Evolutionary conservation across 148 eudicot genomes (phyloP).

Genomic region (Diospyros kaki): DNA sequence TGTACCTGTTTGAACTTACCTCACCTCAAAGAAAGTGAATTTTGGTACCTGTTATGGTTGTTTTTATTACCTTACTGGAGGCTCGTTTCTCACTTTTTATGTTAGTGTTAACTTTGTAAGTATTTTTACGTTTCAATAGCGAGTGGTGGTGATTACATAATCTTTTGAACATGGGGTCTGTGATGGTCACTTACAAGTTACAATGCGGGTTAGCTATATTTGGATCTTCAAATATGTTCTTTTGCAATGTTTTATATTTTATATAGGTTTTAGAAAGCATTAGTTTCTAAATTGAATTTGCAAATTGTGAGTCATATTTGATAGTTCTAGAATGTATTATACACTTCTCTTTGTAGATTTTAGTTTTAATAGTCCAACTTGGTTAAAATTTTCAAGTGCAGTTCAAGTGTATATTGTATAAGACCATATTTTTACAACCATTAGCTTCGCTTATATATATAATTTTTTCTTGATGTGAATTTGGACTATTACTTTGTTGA

Average conservation of each 20-base stretch:
- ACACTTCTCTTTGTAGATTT: neutral
- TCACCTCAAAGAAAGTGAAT: too few species aligned
- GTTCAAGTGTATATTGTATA: neutral
- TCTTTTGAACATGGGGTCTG: too few species aligned
- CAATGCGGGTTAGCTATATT: neutral
- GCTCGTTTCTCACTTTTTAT: too few species aligned
- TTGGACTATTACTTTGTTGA: neutral
- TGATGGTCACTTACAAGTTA: too few species aligned
- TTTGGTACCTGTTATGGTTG: too few species aligned
- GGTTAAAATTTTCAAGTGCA: neutral
- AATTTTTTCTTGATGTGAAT: neutral
- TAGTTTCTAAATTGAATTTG: neutral
- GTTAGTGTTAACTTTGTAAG: too few species aligned
- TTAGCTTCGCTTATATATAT: too few species aligned
- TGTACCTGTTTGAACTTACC: too few species aligned
- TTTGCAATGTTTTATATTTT: neutral
- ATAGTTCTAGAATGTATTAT: neutral
- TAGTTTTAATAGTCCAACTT: neutral
- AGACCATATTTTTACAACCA: neutral
- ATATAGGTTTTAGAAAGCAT: neutral
- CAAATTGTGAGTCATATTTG: neutral
- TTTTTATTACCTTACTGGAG: too few species aligned
- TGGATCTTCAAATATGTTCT: neutral
- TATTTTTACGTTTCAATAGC: too few species aligned
- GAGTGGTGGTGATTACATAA: too few species aligned